A percentile compares a stretch with the other conserved stretches of the same genome.
These are phyloP conservation scores for Trichoderma guizhouense DNA, from an alignment of 2,329 filamentous ascomycete species.

Conservation along the genomic window DNA sequence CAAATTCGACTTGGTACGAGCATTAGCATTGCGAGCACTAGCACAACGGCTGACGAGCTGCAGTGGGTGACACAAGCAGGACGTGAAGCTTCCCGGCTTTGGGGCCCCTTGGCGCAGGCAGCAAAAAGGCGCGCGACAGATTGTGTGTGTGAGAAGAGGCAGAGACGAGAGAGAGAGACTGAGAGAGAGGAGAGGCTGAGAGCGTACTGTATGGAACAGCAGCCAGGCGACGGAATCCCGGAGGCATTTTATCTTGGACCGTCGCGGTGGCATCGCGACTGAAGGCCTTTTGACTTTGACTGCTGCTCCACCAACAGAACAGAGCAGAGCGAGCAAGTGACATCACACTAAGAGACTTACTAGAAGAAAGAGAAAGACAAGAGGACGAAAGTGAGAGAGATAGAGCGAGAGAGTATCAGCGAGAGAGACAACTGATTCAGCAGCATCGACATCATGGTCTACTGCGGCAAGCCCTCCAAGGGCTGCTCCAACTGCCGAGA, in stretches of 20 bases:
- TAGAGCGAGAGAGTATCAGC: not conserved
- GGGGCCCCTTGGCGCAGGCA: too few relatives aligned
- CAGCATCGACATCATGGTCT: conserved; percentile 46
- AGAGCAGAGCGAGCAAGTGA: not conserved
- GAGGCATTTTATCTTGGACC: not conserved
- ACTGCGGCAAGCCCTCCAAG: conserved; percentile 56
- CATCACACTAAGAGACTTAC: not conserved
- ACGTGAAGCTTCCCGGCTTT: not conserved
- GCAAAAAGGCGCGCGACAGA: not conserved
- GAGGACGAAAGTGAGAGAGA: not conserved
- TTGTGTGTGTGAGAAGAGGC: not conserved
- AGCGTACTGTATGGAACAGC: not conserved
- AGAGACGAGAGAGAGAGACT: not conserved
- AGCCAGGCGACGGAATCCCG: not conserved
- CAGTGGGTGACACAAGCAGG: not conserved
- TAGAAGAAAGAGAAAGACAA: not conserved
- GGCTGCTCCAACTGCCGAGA: conserved; percentile 54
- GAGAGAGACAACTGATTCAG: not conserved
- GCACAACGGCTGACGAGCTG: not conserved
- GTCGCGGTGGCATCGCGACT: not conserved
- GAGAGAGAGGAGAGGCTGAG: not conserved
- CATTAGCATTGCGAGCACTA: not conserved
- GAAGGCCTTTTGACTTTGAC: not conserved
- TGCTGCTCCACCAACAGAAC: not conserved
- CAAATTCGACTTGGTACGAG: not conserved